Percentiles rank a stretch among this genome's conserved stretches.
These are phyloP conservation scores for Acer negundo DNA, from an alignment of 345 rosid genomes.

Conservation along the genomic window DNA sequence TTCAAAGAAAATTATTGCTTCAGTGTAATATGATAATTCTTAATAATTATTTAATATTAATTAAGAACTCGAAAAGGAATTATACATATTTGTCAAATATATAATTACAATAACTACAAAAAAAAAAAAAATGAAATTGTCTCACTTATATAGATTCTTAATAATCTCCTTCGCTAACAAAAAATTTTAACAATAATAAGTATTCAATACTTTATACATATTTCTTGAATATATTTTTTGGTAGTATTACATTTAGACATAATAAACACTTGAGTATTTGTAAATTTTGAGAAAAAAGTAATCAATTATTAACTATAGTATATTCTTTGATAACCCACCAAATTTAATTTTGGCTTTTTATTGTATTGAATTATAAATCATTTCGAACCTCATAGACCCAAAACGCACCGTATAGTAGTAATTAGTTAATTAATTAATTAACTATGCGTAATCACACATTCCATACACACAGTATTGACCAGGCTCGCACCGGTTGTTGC, in stretches of 20 bases:
- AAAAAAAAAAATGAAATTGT: neutral
- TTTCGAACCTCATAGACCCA: constrained; percentile 8
- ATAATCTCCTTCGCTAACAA: constrained; percentile 2
- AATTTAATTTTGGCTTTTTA: constrained; percentile 23
- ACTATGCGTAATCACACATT: constrained; percentile 70
- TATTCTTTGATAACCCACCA: constrained; percentile 1
- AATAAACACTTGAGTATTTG: neutral
- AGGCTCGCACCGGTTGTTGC: constrained; percentile 53
- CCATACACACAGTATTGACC: constrained; percentile 64
- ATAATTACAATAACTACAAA: neutral
- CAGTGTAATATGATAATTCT: too few species aligned
- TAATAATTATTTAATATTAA: too few species aligned
- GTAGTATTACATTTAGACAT: neutral
- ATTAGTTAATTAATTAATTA: too few species aligned
- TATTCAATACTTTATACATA: neutral
- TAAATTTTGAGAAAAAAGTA: too few species aligned
- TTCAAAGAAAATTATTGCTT: too few species aligned
- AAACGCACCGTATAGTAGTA: neutral
- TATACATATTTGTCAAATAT: too few species aligned
- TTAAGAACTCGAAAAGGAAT: too few species aligned
- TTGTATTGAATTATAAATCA: constrained; percentile 26
- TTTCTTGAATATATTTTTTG: neutral
- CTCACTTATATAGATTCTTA: neutral
- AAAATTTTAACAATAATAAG: neutral
- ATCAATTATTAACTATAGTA: neutral